phyloP scores from a whole-genome alignment of 768 basidiomycete genomes.

The Antrodiella citrinella region DNA sequence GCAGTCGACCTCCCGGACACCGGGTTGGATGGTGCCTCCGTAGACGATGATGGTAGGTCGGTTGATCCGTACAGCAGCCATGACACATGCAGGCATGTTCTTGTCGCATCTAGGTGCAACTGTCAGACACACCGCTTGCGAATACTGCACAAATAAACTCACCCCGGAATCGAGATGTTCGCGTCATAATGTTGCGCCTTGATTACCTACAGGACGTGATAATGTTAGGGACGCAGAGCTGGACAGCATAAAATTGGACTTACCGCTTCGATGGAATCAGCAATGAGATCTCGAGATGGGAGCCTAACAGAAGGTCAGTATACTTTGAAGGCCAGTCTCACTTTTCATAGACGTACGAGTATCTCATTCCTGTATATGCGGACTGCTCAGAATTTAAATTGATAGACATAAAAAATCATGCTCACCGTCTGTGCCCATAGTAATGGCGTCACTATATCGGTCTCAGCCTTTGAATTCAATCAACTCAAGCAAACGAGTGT shows the following conservation, averaged over 20 bases:
- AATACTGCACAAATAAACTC: neutral
- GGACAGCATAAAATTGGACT: slow-evolving; percentile 10
- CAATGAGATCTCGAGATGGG: slow-evolving; percentile 83
- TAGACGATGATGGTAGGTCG: slow-evolving; percentile 84
- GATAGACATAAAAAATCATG: slow-evolving; percentile 2
- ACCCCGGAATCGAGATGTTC: slow-evolving; percentile 76
- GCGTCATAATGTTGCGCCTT: slow-evolving; percentile 87
- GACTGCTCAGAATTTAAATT: too few species aligned
- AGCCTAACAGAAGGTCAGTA: too few species aligned
- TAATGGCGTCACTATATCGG: slow-evolving; percentile 76
- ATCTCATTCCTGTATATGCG: slow-evolving; percentile 61
- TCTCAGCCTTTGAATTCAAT: too few species aligned
- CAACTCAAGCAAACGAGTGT: too few species aligned
- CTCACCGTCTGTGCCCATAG: slow-evolving; percentile 82
- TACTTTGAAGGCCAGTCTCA: too few species aligned
- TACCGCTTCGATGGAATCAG: slow-evolving; percentile 83
- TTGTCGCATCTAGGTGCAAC: slow-evolving; percentile 55
- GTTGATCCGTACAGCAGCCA: slow-evolving; percentile 82
- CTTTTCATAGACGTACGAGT: slow-evolving; percentile 63
- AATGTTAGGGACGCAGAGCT: neutral
- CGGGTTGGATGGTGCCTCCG: slow-evolving; percentile 75
- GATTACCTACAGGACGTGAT: slow-evolving; percentile 48
- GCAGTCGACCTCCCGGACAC: slow-evolving; percentile 71
- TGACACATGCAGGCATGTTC: slow-evolving; percentile 87
- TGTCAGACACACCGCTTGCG: neutral